phyloP scores from a whole-genome alignment of 2,329 filamentous ascomycete species.

The Diaporthe ampelina region DNA sequence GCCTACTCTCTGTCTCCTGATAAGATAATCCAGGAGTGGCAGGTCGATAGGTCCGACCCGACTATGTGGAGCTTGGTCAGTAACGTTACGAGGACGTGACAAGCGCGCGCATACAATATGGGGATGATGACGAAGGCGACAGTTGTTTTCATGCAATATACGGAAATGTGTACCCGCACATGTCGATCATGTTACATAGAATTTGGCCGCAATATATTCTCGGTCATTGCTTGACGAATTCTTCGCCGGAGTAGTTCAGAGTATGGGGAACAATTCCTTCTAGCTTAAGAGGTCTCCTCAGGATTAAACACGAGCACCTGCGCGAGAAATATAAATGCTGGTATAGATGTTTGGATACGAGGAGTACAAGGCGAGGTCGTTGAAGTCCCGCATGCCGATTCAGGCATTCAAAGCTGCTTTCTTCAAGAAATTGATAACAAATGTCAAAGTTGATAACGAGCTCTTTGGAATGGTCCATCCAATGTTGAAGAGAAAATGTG shows the following conservation, averaged over 20 bases:
- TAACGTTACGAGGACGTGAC: slow-evolving; percentile 8
- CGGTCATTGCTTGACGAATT: background rate
- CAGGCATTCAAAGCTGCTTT: too few relatives aligned
- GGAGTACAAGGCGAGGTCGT: background rate
- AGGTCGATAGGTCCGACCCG: slow-evolving; percentile 19
- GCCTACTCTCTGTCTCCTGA: slow-evolving; percentile 12
- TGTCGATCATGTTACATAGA: too few relatives aligned
- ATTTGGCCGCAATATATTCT: background rate
- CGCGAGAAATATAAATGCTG: background rate
- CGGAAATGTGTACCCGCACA: background rate
- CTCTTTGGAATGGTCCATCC: background rate
- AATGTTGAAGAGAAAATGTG: background rate
- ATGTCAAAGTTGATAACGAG: background rate
- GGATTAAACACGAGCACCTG: background rate
- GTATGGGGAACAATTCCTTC: background rate
- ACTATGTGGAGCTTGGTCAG: slow-evolving; percentile 1
- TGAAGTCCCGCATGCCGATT: background rate
- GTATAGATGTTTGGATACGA: background rate
- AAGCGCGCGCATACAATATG: background rate
- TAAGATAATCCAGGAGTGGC: slow-evolving; percentile 22
- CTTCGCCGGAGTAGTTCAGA: background rate
- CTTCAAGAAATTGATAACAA: background rate
- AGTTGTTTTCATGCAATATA: background rate
- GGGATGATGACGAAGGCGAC: too few relatives aligned
- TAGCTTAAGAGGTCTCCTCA: background rate